These are phyloP conservation scores for Fusarium camptoceras DNA, from an alignment of 2,329 filamentous ascomycete species.

Conservation along the genomic window DNA sequence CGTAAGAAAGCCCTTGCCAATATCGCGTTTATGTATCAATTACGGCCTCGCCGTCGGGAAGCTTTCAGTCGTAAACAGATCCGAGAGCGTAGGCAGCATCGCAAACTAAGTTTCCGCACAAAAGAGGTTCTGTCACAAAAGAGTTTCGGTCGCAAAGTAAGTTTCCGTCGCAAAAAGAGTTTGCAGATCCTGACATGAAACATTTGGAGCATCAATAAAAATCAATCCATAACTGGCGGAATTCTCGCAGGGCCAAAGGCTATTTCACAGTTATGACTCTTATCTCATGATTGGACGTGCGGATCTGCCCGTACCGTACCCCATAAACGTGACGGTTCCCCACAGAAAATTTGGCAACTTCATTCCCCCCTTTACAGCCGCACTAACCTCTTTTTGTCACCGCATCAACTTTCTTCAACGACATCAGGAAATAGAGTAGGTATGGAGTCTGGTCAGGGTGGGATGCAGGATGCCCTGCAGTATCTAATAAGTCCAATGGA, in stretches of 20 bases:
- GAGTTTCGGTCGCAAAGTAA: not conserved
- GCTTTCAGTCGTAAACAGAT: no score
- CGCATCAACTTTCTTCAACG: conserved; percentile 14
- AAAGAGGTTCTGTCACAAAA: no score
- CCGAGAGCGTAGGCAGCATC: no score
- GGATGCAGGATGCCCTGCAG: not conserved
- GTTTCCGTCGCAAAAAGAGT: not conserved
- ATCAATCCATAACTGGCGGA: not conserved
- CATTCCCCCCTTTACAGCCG: conserved; percentile 8
- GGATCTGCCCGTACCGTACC: not conserved
- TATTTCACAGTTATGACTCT: not conserved
- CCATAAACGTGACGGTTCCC: not conserved
- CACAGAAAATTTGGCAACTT: conserved; percentile 21
- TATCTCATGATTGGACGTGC: not conserved
- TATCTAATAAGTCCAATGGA: not conserved
- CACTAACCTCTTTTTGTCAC: conserved; percentile 27
- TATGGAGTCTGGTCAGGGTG: not conserved
- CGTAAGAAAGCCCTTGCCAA: rapidly evolving
- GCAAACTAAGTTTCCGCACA: no score
- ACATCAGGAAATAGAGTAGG: not conserved
- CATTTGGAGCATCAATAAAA: not conserved
- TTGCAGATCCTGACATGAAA: not conserved
- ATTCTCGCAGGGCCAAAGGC: no score
- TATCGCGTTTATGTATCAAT: no score
- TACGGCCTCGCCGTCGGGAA: no score